Percentiles rank a stretch among this genome's conserved stretches.
phyloP scores from a whole-genome alignment of 441 rosid species.

The Viola pubescens region DNA sequence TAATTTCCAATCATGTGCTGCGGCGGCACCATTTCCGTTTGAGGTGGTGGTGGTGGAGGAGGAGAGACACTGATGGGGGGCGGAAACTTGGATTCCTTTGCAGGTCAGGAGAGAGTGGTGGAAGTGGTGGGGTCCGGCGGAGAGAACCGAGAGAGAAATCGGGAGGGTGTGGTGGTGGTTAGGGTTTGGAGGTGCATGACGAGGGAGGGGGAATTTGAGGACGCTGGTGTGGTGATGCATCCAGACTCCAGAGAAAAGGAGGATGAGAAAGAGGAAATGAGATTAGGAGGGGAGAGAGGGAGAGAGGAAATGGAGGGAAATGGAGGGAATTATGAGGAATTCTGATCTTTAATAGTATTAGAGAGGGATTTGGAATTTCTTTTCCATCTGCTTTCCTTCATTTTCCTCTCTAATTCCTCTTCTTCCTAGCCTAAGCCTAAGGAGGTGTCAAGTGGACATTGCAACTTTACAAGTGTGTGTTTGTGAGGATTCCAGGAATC shows the following conservation, averaged over 20 bases:
- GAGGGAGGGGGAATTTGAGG: constrained; percentile 29
- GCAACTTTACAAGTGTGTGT: too few relatives aligned
- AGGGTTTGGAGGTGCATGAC: constrained; percentile 17
- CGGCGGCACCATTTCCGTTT: constrained; percentile 11
- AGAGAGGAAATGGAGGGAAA: background rate
- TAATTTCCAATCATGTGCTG: constrained; percentile 17
- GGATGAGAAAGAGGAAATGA: background rate
- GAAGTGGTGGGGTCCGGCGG: constrained; percentile 9
- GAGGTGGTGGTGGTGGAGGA: constrained; percentile 10
- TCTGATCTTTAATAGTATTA: too few relatives aligned
- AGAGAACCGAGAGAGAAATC: constrained; percentile 19
- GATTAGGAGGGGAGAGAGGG: background rate
- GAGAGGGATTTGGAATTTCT: background rate
- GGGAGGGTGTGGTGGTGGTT: constrained; percentile 22
- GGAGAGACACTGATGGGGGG: constrained; percentile 18
- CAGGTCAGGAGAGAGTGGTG: constrained; percentile 20
- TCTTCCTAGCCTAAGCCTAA: too few relatives aligned
- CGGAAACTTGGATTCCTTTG: constrained; percentile 28
- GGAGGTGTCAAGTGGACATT: too few relatives aligned
- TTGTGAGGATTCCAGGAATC: too few relatives aligned
- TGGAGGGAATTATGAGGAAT: background rate
- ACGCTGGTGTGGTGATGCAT: constrained; percentile 52
- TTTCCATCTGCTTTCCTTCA: too few relatives aligned
- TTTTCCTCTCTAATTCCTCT: too few relatives aligned
- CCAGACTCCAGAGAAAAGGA: constrained; percentile 29